Evolutionary conservation across 345 rosid genomes (phyloP), one percentile per base, ranked within the genome.

Genomic region (Lepidium didymum): DNA sequence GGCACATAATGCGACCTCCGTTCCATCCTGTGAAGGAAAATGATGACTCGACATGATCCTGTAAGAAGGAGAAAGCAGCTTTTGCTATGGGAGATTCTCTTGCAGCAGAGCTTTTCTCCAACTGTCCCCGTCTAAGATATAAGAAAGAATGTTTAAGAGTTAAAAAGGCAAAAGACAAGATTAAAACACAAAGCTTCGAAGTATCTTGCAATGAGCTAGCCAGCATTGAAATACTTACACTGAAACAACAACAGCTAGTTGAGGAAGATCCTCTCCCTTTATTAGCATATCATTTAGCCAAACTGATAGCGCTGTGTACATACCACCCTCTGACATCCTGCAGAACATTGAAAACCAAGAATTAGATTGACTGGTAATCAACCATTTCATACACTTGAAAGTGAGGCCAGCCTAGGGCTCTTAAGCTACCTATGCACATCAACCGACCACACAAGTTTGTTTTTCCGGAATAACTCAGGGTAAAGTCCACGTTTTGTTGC

Each of bases 241-340:
- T 47, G 86, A 87, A 67, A 89, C 88, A 68, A 85, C 87, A 63
- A 88, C 76, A 40, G 97, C 94, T 29, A 90, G 62, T 58, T 87
- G 97, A 61, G 99, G 99, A 69, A 91, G 86, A 85, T 81, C 85
- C 56, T 79, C 83, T 46, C 95, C 88, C 15, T 52, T 69, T 35
- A 62, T 51, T 74, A 90, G 80, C 80, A 81, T 81, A 52, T 80
- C 50, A 63, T 90, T 87, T 46, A 91, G 79, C 99, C 96, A 94
- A 62, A 91, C 76, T 31, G 92, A 89, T 55, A 91, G 42, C 35
- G 99, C 86, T 5, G 92, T 81, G 64, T 69, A 86, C 69, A 86
- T 86, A 68, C 87, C 82, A 58, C 97, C 99, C 82, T 88, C 95
- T 83, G 87, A 94, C 91, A 91, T 85, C 78, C 99, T 94, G 85